These are phyloP conservation scores for Fraxinus latifolia DNA, from an alignment of 305 asterid genomes.

Conservation along the genomic window DNA sequence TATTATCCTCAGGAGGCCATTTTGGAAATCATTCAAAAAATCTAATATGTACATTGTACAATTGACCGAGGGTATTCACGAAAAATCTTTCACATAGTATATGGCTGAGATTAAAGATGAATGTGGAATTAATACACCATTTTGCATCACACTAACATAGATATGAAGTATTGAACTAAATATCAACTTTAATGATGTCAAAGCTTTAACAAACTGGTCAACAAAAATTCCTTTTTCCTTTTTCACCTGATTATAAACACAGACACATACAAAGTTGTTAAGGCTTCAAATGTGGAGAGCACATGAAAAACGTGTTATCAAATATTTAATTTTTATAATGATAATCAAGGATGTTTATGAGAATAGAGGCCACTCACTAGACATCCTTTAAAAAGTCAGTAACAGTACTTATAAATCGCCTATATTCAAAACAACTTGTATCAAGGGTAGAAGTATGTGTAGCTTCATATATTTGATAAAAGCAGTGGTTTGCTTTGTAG, in stretches of 20 bases:
- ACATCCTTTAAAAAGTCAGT: background rate
- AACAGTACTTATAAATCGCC: background rate
- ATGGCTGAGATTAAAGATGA: background rate
- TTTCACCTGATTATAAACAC: no score
- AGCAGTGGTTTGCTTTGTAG: no score
- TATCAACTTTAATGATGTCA: background rate
- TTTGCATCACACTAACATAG: background rate
- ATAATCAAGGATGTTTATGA: background rate
- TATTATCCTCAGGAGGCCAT: background rate
- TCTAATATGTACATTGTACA: background rate
- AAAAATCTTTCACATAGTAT: background rate
- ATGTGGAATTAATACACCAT: background rate
- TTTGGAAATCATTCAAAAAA: background rate
- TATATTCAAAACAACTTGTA: background rate
- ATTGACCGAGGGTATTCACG: background rate
- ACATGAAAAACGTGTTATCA: background rate
- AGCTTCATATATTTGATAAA: no score
- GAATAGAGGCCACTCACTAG: background rate
- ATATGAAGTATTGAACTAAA: background rate
- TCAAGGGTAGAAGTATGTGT: background rate
- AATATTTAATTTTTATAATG: background rate
- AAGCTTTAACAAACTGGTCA: background rate
- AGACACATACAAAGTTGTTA: background rate
- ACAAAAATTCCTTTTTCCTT: background rate
- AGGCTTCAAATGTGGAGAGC: background rate